Percentiles rank a stretch among this genome's conserved stretches.
Conservation (phyloP, 306 rosid species). For the Lathyrus sativus region DNA sequence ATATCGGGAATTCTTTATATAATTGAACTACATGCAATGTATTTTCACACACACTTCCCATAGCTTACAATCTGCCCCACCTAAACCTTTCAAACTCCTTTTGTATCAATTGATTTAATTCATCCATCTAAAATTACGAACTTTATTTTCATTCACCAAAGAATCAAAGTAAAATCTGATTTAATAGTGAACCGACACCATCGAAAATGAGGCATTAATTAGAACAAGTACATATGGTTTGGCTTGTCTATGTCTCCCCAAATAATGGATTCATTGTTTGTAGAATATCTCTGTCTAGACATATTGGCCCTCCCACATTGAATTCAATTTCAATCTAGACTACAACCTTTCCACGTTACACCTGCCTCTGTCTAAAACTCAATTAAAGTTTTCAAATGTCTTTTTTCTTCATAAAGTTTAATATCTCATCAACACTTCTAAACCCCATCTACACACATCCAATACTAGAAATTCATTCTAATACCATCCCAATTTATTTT, state of each 20-base stretch:
- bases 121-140: too few species aligned
- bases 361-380: slow-evolving; percentile 30
- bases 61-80: too few species aligned
- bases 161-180: background rate
- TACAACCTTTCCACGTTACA: slow-evolving; percentile 39
- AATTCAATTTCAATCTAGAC: background rate
- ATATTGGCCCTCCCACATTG: slow-evolving; percentile 27
- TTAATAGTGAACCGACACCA: background rate
- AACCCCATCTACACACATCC: too few species aligned
- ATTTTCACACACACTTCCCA: too few species aligned
- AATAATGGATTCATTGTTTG: slow-evolving; percentile 6
- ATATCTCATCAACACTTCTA: background rate
- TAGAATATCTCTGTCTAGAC: slow-evolving; percentile 25
- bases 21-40: too few species aligned
- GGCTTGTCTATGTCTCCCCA: slow-evolving; percentile 9
- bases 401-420: slow-evolving; percentile 9
- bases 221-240: slow-evolving; percentile 3
- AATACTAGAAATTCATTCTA: too few species aligned
- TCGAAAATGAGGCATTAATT: background rate
- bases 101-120: too few species aligned
- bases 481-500: too few species aligned
- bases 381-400: slow-evolving; percentile 23
- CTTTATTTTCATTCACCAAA: too few species aligned
- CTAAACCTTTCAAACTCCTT: too few species aligned
- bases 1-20: too few species aligned